Evolutionary conservation across 2,329 filamentous ascomycete species (phyloP).

Genomic region (Fusarium armeniacum): DNA sequence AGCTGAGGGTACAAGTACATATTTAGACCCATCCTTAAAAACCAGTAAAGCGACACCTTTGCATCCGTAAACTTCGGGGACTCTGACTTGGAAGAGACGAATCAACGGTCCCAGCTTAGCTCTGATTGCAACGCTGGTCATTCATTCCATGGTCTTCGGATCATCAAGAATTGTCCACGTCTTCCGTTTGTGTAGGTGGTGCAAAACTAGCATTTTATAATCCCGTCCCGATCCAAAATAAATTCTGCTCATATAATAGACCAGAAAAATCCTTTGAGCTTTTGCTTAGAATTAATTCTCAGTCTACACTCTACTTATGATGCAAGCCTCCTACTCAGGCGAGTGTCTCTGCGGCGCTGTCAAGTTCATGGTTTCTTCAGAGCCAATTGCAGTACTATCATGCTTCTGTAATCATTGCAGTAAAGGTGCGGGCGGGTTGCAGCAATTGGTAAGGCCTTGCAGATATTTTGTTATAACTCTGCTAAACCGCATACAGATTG

Average conservation of each 20-base stretch:
- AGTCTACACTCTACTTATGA: conserved; percentile 5
- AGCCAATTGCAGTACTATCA: conserved; percentile 37
- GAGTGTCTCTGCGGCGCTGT: conserved; percentile 41
- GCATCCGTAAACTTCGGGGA: too few relatives aligned
- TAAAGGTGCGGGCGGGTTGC: conserved; percentile 38
- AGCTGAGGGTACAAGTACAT: background rate
- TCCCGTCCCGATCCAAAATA: background rate
- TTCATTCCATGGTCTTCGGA: background rate
- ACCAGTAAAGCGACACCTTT: too few relatives aligned
- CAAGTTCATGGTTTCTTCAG: conserved; percentile 23
- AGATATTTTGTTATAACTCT: accelerated
- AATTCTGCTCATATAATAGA: background rate
- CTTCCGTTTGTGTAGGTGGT: background rate
- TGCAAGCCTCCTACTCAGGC: conserved; percentile 30
- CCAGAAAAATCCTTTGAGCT: background rate
- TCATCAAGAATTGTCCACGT: background rate
- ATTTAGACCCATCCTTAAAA: too few relatives aligned
- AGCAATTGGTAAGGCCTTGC: conserved; percentile 31
- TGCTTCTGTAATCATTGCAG: conserved; percentile 45
- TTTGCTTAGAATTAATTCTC: background rate
- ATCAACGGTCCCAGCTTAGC: background rate
- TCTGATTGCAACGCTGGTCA: background rate
- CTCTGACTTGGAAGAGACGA: background rate
- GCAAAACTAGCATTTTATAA: background rate
- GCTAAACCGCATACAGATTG: conserved; percentile 42